Percentiles rank a stretch among this genome's conserved stretches.
Conservation (phyloP, 768 basidiomycete species). For the Serendipita sp. region DNA sequence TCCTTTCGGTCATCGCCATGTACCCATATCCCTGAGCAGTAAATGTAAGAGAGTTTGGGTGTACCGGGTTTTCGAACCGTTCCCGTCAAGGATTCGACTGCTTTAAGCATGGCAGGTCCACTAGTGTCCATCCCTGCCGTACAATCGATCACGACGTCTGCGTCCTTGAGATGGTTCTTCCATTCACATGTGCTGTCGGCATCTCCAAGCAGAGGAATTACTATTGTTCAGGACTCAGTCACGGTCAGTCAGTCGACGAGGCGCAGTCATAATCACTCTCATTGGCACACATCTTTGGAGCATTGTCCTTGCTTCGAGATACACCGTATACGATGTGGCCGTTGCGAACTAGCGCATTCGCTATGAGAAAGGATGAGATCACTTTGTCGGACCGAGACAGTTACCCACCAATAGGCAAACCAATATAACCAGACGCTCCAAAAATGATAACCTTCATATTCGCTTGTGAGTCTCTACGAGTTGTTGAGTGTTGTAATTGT, state of each 20-base stretch:
- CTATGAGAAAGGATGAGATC: neutral
- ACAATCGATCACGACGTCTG: slow-evolving; percentile 14
- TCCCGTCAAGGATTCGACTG: slow-evolving; percentile 23
- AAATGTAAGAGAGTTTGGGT: slow-evolving; percentile 29
- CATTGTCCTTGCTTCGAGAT: slow-evolving; percentile 24
- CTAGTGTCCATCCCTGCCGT: slow-evolving; percentile 12
- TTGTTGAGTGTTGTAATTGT: too few species aligned
- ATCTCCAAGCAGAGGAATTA: slow-evolving; percentile 21
- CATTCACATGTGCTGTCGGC: neutral
- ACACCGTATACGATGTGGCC: slow-evolving; percentile 32
- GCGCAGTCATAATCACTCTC: slow-evolving; percentile 21
- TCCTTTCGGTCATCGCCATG: slow-evolving; percentile 22
- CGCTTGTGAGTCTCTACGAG: neutral
- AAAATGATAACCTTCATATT: slow-evolving; percentile 19
- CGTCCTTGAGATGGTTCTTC: neutral
- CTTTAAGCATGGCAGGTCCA: slow-evolving; percentile 18
- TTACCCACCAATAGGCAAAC: slow-evolving; percentile 19
- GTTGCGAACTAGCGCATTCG: slow-evolving; percentile 28
- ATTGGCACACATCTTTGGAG: slow-evolving; percentile 21
- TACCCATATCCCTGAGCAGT: slow-evolving; percentile 31
- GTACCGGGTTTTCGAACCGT: slow-evolving; percentile 16
- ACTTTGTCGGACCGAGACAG: neutral
- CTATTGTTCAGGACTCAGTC: slow-evolving; percentile 11
- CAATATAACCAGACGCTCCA: slow-evolving; percentile 31
- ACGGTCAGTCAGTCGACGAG: neutral